Percentiles rank a stretch among this genome's conserved stretches.
phyloP scores from a whole-genome alignment of 805 yeast species.

The Clavispora carvajalis region DNA sequence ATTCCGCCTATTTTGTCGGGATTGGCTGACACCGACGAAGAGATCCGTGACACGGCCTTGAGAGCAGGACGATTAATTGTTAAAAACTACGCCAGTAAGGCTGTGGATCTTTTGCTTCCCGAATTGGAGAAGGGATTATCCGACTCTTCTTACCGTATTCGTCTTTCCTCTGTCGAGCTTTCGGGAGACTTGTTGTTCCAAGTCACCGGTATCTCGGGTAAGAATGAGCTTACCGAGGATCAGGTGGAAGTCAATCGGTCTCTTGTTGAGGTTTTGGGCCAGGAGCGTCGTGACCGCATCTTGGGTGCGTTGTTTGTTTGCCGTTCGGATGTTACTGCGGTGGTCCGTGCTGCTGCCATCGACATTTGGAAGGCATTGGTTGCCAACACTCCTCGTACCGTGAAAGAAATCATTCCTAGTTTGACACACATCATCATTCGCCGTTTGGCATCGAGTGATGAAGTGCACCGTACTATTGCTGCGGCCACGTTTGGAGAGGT shows the following conservation, averaged over 20 bases:
- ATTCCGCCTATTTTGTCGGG: constrained; percentile 92
- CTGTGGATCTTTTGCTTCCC: constrained; percentile 88
- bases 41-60: constrained; percentile 81
- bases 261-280: constrained; percentile 75
- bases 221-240: constrained; percentile 60
- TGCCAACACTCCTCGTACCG: constrained; percentile 90
- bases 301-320: constrained; percentile 85
- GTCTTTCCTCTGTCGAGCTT: constrained; percentile 90
- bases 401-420: constrained; percentile 85
- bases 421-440: constrained; percentile 75
- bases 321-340: constrained; percentile 84
- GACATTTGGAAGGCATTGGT: constrained; percentile 97
- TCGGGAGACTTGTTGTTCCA: constrained; percentile 94
- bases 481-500: constrained; percentile 92
- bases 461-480: constrained; percentile 75
- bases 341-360: constrained; percentile 82
- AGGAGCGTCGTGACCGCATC: constrained; percentile 81
- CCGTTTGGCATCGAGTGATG: constrained; percentile 78
- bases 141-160: constrained; percentile 76
- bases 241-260: constrained; percentile 48
- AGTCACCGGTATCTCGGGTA: constrained; percentile 84
- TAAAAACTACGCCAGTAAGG: constrained; percentile 83
- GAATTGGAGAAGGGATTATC: constrained; percentile 88
- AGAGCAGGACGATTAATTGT: constrained; percentile 92
- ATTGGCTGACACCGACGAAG: constrained; percentile 84